Evolutionary conservation across 2,329 filamentous ascomycete genomes (phyloP), one percentile per base, ranked within the genome.

Genomic region (Septoria petroselini): DNA sequence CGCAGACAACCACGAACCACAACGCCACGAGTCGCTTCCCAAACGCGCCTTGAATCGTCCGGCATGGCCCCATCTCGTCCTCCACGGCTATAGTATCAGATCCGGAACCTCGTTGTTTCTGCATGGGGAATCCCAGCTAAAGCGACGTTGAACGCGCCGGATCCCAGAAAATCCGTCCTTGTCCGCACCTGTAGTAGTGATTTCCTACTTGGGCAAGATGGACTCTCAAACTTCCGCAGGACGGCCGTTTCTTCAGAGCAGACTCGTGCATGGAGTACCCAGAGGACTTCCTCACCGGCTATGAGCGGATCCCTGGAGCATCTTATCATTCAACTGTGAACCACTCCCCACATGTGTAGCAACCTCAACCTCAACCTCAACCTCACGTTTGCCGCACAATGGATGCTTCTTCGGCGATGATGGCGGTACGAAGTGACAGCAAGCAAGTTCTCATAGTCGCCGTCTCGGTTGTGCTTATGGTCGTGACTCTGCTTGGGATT

Each of bases 381-480:
- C n/a, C n/a, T n/a, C n/a, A n/a, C n/a, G n/a, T n/a, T n/a, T n/a
- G 21, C 15, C 29, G 18, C 19, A 15, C 25, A 14, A 47, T 47
- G 43, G 18, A 23, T 17, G 35, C 15, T 9, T 14, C 19, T 21
- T 21, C 11, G 15, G 25, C 8, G 18, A 39, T 7, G 18, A 29
- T 27, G 15, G 7, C 27, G n/a, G 11, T 15, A 1, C 35, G 34
- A 7, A 31, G 35, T 30, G 47, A 41, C 21, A 54, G 42, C 46
- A 41, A 50, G 25, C 54, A 54, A 27, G 8, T 52, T 12, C 41
- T 53, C 9, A 47, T 57, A 7, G 41, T 57, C 33, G 49, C 50
- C n/a, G n/a, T 49, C 17, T 55, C 55, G 3, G 34, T 55, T 9
- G 39, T 48, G 8, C 50, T 57, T 4, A 43, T 48, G 35, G 34